These are phyloP conservation scores for Termitomyces sp. DNA, from an alignment of 768 basidiomycete genomes.

Conservation along the genomic window DNA sequence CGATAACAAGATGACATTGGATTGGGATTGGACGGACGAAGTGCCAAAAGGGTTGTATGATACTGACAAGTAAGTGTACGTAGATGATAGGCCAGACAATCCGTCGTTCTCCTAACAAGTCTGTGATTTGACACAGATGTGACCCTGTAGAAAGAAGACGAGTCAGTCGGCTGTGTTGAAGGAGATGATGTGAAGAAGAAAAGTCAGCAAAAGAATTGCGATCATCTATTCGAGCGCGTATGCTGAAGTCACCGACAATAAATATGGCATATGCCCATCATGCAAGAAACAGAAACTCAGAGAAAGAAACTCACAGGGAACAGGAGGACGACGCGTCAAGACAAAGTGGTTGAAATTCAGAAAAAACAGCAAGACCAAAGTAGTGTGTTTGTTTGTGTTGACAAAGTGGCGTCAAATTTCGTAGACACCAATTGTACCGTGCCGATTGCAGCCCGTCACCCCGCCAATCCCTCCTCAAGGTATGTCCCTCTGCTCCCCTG, in stretches of 20 bases:
- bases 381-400: slow-evolving; percentile 27
- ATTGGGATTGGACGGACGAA: slow-evolving; percentile 5
- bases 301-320: slow-evolving; percentile 23
- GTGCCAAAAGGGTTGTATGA: slow-evolving; percentile 3
- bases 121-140: background rate
- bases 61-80: slow-evolving; percentile 15
- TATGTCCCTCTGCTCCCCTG: slow-evolving; percentile 40
- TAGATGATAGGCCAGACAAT: slow-evolving; percentile 1
- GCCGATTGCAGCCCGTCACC: slow-evolving; percentile 32
- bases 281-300: slow-evolving; percentile 7
- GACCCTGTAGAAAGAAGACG: background rate
- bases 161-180: background rate
- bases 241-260: slow-evolving; percentile 65
- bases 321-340: slow-evolving; percentile 8
- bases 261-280: slow-evolving; percentile 60
- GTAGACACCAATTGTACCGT: slow-evolving; percentile 19
- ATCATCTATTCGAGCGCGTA: slow-evolving; percentile 36
- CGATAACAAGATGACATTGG: slow-evolving; percentile 8
- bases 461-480: slow-evolving; percentile 60
- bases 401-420: slow-evolving; percentile 23
- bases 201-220: slow-evolving; percentile 47
- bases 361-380: slow-evolving; percentile 4
- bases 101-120: background rate
- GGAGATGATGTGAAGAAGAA: background rate
- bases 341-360: background rate